Conservation (phyloP, 2,329 filamentous ascomycete species). For the Talaromyces pinophilus region DNA sequence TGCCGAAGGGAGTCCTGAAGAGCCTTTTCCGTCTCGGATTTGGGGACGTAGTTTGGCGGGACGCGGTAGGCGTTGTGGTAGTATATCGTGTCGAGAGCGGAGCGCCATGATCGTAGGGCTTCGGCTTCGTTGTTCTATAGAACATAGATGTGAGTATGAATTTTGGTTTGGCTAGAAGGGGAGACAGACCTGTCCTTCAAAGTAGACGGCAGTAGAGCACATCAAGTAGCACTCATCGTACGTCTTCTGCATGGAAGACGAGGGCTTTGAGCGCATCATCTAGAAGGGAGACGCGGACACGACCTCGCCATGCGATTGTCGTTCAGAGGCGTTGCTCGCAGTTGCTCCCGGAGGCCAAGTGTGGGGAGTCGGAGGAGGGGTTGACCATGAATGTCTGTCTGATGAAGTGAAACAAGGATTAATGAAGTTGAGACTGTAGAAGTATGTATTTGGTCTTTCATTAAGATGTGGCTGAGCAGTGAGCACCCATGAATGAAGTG, state of each 20-base stretch:
- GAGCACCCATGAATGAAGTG: background rate
- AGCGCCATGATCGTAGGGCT: conserved; percentile 86
- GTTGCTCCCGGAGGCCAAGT: background rate
- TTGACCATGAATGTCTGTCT: background rate
- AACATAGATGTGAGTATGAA: background rate
- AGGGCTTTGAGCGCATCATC: conserved; percentile 59
- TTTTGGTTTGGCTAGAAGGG: too few species aligned
- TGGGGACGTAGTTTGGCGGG: conserved; percentile 67
- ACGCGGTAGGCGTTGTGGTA: conserved; percentile 78
- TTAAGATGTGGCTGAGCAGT: conserved; percentile 5
- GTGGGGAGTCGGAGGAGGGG: conserved; percentile 1
- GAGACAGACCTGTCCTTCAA: conserved; percentile 76
- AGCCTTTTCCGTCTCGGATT: conserved; percentile 79
- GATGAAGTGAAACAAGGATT: background rate
- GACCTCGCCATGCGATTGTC: conserved; percentile 29
- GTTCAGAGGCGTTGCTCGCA: background rate
- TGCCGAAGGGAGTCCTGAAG: conserved; percentile 77
- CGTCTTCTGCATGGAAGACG: conserved; percentile 86
- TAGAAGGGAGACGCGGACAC: conserved; percentile 25
- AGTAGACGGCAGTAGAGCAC: conserved; percentile 94
- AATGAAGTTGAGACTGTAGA: background rate
- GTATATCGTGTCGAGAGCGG: conserved; percentile 83
- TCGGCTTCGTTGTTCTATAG: conserved; percentile 82
- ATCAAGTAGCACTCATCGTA: conserved; percentile 96
- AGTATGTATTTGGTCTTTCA: background rate